Conservation (phyloP, 2,329 filamentous ascomycete genomes). For the Sclerotinia borealis region DNA sequence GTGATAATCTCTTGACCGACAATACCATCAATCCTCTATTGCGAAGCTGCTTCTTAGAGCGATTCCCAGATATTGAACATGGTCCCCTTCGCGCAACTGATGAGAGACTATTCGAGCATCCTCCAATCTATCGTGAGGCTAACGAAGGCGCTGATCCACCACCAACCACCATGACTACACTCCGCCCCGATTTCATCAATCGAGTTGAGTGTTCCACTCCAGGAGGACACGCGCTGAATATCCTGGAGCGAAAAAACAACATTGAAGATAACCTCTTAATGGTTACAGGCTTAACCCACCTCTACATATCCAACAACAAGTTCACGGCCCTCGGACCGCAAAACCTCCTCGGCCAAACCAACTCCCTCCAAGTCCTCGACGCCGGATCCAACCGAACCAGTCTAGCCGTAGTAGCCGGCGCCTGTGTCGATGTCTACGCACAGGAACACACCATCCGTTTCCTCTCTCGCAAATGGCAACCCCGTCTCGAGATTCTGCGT, state of each 20-base stretch:
- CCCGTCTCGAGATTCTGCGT: conserved; percentile 45
- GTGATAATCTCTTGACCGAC: conserved; percentile 48
- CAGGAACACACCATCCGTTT: not conserved
- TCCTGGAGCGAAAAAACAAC: conserved; percentile 32
- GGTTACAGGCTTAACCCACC: conserved; percentile 43
- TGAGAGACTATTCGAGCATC: conserved; percentile 36
- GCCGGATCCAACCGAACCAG: conserved; percentile 37
- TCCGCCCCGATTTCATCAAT: not conserved
- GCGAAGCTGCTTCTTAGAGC: conserved; percentile 22
- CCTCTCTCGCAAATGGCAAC: not conserved
- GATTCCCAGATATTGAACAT: not conserved
- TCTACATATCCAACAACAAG: conserved; percentile 46
- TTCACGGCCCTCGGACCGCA: conserved; percentile 42
- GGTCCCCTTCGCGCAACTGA: not conserved
- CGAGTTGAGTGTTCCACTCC: not conserved
- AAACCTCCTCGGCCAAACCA: conserved; percentile 35
- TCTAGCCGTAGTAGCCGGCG: not conserved
- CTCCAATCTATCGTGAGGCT: conserved; percentile 18
- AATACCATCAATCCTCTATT: conserved; percentile 31
- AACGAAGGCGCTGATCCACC: not conserved
- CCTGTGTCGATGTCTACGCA: not conserved
- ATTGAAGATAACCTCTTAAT: conserved; percentile 37
- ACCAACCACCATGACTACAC: not conserved
- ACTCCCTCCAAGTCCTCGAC: conserved; percentile 48
- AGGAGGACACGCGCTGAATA: not conserved